Conservation (phyloP, 2,329 filamentous ascomycete species). For the Coleophoma crateriformis region DNA sequence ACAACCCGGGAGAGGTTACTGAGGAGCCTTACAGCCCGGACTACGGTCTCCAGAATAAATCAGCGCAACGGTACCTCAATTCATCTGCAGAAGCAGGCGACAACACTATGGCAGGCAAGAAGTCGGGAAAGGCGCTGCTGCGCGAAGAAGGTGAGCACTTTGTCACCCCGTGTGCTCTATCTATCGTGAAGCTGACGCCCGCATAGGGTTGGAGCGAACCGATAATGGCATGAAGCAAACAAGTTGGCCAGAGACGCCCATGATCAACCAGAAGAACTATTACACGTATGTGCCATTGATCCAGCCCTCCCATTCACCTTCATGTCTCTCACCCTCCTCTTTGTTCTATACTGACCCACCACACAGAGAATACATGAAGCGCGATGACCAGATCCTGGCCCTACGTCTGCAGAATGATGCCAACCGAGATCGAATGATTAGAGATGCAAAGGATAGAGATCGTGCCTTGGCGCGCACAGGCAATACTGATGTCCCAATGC, state of each 20-base stretch:
- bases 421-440: slow-evolving; percentile 74
- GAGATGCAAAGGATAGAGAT: slow-evolving; percentile 82
- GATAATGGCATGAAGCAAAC: slow-evolving; percentile 98
- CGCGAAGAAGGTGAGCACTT: slow-evolving; percentile 25
- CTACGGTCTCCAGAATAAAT: no score
- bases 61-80: no score
- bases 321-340: background rate
- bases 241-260: slow-evolving; percentile 84
- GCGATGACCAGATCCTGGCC: slow-evolving; percentile 92
- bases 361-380: slow-evolving; percentile 88
- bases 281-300: slow-evolving; percentile 65
- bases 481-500: slow-evolving; percentile 57
- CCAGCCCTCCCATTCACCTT: background rate
- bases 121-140: slow-evolving; percentile 28
- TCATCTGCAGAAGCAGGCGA: no score
- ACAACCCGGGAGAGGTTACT: no score
- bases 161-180: no score
- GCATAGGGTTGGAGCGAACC: slow-evolving; percentile 80
- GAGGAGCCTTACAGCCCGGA: no score
- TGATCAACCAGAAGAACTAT: slow-evolving; percentile 99
- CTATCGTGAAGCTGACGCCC: background rate
- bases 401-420: slow-evolving; percentile 85
- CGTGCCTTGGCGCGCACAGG: slow-evolving; percentile 73
- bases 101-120: slow-evolving; percentile 27
- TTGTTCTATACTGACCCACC: background rate